Evolutionary conservation across 1,284 basidiomycete genomes (phyloP).

Genomic region (Coniferiporia sulphurascens): DNA sequence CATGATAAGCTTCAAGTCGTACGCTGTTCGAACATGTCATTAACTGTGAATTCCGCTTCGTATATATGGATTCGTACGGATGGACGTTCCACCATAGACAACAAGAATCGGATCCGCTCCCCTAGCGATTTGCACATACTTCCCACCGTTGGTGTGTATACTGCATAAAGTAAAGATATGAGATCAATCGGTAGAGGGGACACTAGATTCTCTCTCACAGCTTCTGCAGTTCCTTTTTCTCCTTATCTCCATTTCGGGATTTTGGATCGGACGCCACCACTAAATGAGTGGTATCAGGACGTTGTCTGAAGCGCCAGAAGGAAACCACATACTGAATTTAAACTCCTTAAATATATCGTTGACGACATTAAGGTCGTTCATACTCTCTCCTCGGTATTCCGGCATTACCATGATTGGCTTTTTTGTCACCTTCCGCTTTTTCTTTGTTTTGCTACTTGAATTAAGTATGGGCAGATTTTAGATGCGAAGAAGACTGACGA

Average conservation of each 20-base stretch:
- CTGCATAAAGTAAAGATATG: slow-evolving; percentile 32
- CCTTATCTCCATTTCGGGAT: slow-evolving; percentile 60
- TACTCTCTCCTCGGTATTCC: slow-evolving; percentile 57
- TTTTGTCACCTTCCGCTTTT: slow-evolving; percentile 57
- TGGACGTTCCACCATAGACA: slow-evolving; percentile 61
- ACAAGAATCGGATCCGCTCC: slow-evolving; percentile 42
- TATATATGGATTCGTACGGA: slow-evolving; percentile 35
- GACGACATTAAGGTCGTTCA: slow-evolving; percentile 54
- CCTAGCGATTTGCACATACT: slow-evolving; percentile 58
- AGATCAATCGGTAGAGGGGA: neutral
- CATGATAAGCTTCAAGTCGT: slow-evolving; percentile 60
- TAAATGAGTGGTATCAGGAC: slow-evolving; percentile 26
- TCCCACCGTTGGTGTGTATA: slow-evolving; percentile 75
- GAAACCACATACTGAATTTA: slow-evolving; percentile 64
- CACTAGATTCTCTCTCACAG: slow-evolving; percentile 39
- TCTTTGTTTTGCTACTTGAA: slow-evolving; percentile 46
- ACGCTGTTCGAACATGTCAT: slow-evolving; percentile 38
- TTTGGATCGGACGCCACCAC: slow-evolving; percentile 77
- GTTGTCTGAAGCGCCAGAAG: neutral
- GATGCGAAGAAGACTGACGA: slow-evolving; percentile 36
- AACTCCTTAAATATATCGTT: slow-evolving; percentile 66
- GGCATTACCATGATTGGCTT: slow-evolving; percentile 64
- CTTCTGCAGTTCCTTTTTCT: slow-evolving; percentile 60
- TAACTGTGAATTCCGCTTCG: neutral
- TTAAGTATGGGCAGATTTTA: neutral